Conservation (phyloP, 139 green algal species). For the Asterochloris erici region DNA sequence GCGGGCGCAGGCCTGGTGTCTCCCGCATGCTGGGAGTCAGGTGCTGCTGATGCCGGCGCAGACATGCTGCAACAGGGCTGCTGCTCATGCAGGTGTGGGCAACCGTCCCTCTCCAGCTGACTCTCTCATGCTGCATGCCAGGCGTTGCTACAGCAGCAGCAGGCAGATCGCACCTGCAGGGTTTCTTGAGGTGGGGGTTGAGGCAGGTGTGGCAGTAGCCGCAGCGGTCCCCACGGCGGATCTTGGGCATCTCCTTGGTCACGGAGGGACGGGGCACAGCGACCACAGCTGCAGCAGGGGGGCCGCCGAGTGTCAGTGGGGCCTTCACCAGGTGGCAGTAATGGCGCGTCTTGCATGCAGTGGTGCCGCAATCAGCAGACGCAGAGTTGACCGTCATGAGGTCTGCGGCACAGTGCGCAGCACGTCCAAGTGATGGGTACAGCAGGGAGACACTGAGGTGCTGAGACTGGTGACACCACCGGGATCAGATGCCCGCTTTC, state of each 20-base stretch:
- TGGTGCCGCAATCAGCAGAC: too few relatives aligned
- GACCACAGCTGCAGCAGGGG: neutral
- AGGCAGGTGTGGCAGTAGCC: constrained; percentile 19
- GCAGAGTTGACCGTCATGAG: neutral
- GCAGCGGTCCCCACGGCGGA: constrained; percentile 12
- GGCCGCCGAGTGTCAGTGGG: neutral
- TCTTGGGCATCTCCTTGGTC: constrained; percentile 16
- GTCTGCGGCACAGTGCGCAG: neutral
- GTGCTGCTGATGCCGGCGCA: too few relatives aligned
- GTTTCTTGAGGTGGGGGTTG: constrained; percentile 16
- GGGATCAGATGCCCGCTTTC: too few relatives aligned
- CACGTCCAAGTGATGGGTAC: neutral
- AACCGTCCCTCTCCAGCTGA: too few relatives aligned
- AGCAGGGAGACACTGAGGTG: too few relatives aligned
- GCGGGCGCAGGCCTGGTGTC: too few relatives aligned
- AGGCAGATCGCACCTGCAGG: neutral
- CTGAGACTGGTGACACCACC: too few relatives aligned
- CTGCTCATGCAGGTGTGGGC: too few relatives aligned
- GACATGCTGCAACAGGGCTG: too few relatives aligned
- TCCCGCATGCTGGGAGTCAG: too few relatives aligned
- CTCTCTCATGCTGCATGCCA: too few relatives aligned
- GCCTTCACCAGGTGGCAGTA: neutral
- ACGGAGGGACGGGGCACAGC: neutral
- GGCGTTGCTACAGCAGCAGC: too few relatives aligned
- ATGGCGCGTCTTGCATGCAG: neutral